Conservation (phyloP, 352 stramenopile genomes). For the Pythium inflatum region DNA sequence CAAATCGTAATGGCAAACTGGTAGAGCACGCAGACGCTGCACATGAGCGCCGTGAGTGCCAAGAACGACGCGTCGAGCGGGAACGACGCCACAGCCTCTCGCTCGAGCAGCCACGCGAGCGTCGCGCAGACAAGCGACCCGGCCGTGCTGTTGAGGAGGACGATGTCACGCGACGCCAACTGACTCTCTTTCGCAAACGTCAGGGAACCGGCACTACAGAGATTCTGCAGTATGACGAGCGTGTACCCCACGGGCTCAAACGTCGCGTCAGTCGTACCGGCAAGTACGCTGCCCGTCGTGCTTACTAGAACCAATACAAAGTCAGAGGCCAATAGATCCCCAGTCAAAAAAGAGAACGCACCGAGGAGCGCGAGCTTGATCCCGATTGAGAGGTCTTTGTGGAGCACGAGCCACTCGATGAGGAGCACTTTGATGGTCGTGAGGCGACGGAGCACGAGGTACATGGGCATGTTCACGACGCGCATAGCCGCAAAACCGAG, state of each 20-base stretch:
- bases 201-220: constrained; percentile 65
- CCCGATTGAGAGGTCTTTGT: constrained; percentile 53
- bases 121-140: constrained; percentile 49
- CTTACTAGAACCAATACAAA: constrained; percentile 43
- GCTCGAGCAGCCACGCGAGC: constrained; percentile 49
- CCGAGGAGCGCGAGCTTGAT: constrained; percentile 68
- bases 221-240: constrained; percentile 70
- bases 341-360: constrained; percentile 23
- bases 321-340: neutral
- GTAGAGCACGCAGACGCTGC: constrained; percentile 71
- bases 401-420: constrained; percentile 75
- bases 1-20: constrained; percentile 76
- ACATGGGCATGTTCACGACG: constrained; percentile 81
- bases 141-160: constrained; percentile 59
- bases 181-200: constrained; percentile 70
- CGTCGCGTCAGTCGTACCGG: constrained; percentile 59
- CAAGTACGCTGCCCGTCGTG: constrained; percentile 55
- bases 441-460: constrained; percentile 62
- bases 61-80: constrained; percentile 44
- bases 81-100: constrained; percentile 43
- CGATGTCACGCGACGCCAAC: constrained; percentile 54
- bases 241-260: constrained; percentile 50
- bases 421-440: constrained; percentile 79
- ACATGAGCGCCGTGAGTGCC: constrained; percentile 49
- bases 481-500: constrained; percentile 68